These are phyloP conservation scores for Penicillium malachiteum DNA, from an alignment of 495 filamentous ascomycete genomes.

Conservation along the genomic window DNA sequence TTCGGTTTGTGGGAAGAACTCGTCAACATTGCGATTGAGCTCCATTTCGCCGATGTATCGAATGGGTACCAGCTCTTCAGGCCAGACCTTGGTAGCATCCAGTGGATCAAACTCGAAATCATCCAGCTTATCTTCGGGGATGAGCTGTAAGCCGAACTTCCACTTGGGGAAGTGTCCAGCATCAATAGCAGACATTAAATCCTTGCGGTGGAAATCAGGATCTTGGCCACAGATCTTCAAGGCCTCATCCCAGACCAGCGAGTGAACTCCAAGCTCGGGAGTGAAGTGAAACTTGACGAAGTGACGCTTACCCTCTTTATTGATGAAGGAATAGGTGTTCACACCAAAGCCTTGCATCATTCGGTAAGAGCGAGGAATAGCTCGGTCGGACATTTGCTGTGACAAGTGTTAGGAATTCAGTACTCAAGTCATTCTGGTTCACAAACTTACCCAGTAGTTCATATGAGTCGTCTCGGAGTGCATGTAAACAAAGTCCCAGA, in stretches of 20 bases:
- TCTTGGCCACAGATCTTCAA: conserved; percentile 79
- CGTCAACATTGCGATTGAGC: conserved; percentile 79
- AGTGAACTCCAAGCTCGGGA: conserved; percentile 78
- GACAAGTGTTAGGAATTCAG: not conserved
- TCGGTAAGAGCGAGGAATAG: conserved; percentile 74
- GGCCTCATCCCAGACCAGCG: conserved; percentile 86
- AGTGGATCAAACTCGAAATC: conserved; percentile 90
- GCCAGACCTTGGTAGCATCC: conserved; percentile 92
- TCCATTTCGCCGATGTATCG: conserved; percentile 79
- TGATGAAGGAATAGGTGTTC: conserved; percentile 75
- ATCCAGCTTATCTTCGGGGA: conserved; percentile 68
- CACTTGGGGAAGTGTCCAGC: conserved; percentile 67
- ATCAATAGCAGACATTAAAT: conserved; percentile 78
- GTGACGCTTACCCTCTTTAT: conserved; percentile 65
- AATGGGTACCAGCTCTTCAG: conserved; percentile 77
- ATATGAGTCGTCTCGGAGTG: conserved; percentile 78
- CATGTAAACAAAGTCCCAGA: conserved; percentile 55
- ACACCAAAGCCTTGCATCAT: conserved; percentile 96
- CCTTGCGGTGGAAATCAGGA: conserved; percentile 86
- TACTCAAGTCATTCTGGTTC: not conserved
- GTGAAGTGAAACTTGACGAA: conserved; percentile 86
- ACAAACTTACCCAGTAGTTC: conserved; percentile 69
- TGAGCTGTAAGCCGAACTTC: conserved; percentile 79
- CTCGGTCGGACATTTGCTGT: conserved; percentile 71
- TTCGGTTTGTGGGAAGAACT: conserved; percentile 85